Percentiles rank a stretch among this genome's conserved stretches.
phyloP scores from a whole-genome alignment of 2,329 filamentous ascomycete species.

The Annulohypoxylon truncatum region DNA sequence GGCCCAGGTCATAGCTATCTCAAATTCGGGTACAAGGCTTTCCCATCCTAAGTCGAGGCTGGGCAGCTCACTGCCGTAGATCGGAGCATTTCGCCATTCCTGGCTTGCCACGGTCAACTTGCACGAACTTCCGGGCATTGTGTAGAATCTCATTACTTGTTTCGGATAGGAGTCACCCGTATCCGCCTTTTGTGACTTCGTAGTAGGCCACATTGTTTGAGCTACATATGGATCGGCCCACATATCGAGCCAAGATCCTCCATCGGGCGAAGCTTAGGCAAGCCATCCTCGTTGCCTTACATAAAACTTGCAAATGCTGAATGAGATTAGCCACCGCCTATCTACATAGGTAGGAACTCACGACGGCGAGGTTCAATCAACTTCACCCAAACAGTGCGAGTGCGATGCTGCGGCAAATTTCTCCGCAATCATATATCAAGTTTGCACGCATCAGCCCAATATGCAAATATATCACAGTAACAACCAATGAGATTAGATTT shows the following conservation, averaged over 20 bases:
- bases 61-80: slow-evolving; percentile 26
- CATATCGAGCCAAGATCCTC: slow-evolving; percentile 16
- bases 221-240: slow-evolving; percentile 17
- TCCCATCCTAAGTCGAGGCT: slow-evolving; percentile 24
- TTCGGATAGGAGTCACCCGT: slow-evolving; percentile 40
- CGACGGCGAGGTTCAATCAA: slow-evolving; percentile 1
- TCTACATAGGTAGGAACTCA: background rate
- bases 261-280: slow-evolving; percentile 33
- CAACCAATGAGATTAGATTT: background rate
- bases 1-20: background rate
- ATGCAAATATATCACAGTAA: background rate
- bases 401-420: background rate
- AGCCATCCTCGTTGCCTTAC: slow-evolving; percentile 21
- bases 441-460: background rate
- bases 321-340: slow-evolving; percentile 22
- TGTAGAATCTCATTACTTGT: slow-evolving; percentile 31
- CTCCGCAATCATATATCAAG: background rate
- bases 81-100: slow-evolving; percentile 29
- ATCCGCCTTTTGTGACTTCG: slow-evolving; percentile 28
- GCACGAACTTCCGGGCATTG: background rate
- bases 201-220: slow-evolving; percentile 26
- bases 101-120: slow-evolving; percentile 21
- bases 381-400: background rate
- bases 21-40: slow-evolving; percentile 5
- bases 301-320: slow-evolving; percentile 2